Conservation (phyloP, 305 asterid genomes). For the Fraxinus platypoda region DNA sequence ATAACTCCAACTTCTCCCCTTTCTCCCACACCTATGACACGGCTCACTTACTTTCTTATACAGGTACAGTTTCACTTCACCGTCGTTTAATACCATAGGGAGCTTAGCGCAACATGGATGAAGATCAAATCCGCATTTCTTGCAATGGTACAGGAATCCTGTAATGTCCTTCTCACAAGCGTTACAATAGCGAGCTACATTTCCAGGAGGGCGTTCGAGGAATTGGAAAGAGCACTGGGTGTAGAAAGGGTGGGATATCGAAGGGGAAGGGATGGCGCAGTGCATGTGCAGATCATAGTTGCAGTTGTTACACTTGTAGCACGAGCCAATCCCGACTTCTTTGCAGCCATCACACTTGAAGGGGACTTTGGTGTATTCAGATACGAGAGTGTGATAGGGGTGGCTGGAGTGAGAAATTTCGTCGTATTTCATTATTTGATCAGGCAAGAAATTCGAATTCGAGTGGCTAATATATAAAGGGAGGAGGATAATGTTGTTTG, state of each 20-base stretch:
- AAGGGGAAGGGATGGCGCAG: conserved; percentile 64
- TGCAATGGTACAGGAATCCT: conserved; percentile 91
- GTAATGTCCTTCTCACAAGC: conserved; percentile 83
- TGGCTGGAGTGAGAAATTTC: conserved; percentile 83
- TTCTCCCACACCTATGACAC: conserved; percentile 86
- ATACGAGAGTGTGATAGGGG: conserved; percentile 68
- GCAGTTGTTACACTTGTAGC: conserved; percentile 66
- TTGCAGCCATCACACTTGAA: conserved; percentile 98
- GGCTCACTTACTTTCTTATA: conserved; percentile 58
- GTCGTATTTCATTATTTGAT: conserved; percentile 56
- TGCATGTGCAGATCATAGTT: conserved; percentile 83
- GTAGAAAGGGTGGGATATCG: conserved; percentile 83
- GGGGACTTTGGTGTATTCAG: conserved; percentile 67
- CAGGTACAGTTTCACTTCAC: conserved; percentile 63
- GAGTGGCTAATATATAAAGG: neutral
- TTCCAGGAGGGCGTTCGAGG: conserved; percentile 67
- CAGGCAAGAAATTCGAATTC: neutral
- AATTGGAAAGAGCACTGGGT: conserved; percentile 75
- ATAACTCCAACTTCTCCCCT: conserved; percentile 92
- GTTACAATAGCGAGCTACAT: conserved; percentile 76
- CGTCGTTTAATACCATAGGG: conserved; percentile 80
- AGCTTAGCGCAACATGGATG: conserved; percentile 97
- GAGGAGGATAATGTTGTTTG: conserved; percentile 17
- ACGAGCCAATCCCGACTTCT: conserved; percentile 88
- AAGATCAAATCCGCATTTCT: conserved; percentile 79